phyloP scores from a whole-genome alignment of 495 filamentous ascomycete species.

The Aspergillus steynii region DNA sequence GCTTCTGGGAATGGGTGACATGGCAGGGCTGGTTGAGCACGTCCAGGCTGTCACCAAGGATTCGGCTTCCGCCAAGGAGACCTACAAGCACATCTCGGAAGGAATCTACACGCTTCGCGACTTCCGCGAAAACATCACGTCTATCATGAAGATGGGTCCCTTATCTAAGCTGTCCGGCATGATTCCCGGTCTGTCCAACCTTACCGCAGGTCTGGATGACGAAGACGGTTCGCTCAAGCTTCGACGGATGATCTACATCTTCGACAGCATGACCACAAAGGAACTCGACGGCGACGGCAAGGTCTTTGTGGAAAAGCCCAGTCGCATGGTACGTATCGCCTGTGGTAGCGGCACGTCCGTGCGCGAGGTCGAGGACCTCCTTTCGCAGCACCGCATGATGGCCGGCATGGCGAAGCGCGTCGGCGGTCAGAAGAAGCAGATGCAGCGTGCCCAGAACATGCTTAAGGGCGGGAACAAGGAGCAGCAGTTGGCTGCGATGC shows the following conservation, averaged over 20 bases:
- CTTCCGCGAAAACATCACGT: constrained; percentile 89
- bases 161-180: constrained; percentile 97
- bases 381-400: constrained; percentile 98
- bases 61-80: constrained; percentile 76
- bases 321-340: constrained; percentile 91
- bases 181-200: constrained; percentile 90
- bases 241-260: constrained; percentile 98
- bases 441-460: constrained; percentile 88
- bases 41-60: constrained; percentile 96
- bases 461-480: constrained; percentile 85
- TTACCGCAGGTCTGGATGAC: constrained; percentile 95
- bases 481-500: constrained; percentile 97
- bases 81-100: constrained; percentile 96
- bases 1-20: constrained; percentile 94
- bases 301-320: constrained; percentile 87
- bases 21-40: constrained; percentile 92
- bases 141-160: constrained; percentile 99
- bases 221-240: constrained; percentile 91
- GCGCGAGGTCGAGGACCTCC: constrained; percentile 93
- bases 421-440: constrained; percentile 93
- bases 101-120: constrained; percentile 96
- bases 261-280: constrained; percentile 94
- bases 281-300: constrained; percentile 95
- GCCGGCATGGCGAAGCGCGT: constrained; percentile 99
- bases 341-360: constrained; percentile 87